phyloP scores from a whole-genome alignment of 176 grass and related monocot species.

The Chrysopogon serrulatus region DNA sequence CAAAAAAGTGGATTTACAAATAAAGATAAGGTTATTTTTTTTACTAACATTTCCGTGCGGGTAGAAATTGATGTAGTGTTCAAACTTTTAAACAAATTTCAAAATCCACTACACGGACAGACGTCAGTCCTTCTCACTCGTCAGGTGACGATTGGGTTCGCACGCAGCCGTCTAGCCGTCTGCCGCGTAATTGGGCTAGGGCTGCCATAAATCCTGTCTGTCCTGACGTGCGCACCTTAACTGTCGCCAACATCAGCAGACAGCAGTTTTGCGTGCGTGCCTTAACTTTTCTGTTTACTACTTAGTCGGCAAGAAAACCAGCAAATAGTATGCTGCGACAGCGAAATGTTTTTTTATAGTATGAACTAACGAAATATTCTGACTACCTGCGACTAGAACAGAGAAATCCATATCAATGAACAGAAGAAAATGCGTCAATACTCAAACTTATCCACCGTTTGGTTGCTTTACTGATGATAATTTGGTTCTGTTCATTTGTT shows the following conservation, averaged over 20 bases:
- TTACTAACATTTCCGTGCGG: too few relatives aligned
- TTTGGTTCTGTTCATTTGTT: too few relatives aligned
- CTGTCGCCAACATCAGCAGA: not conserved
- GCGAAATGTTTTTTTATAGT: too few relatives aligned
- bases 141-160: not conserved
- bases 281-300: not conserved
- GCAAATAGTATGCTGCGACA: too few relatives aligned
- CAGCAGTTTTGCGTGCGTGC: not conserved
- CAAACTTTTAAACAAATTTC: not conserved
- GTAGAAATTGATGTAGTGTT: too few relatives aligned
- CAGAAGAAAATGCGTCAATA: not conserved
- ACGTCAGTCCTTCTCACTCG: too few relatives aligned
- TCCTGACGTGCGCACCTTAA: constrained; percentile 3
- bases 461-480: too few relatives aligned
- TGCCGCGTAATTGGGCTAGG: not conserved
- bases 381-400: not conserved
- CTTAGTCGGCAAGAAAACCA: not conserved
- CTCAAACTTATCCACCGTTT: not conserved
- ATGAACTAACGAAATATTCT: too few relatives aligned
- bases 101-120: too few relatives aligned
- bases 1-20: too few relatives aligned
- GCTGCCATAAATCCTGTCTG: not conserved
- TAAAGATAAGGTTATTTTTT: too few relatives aligned
- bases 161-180: not conserved
- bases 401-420: not conserved